Conservation (phyloP, 2,329 filamentous ascomycete genomes). For the Lasiodiplodia theobromae region DNA sequence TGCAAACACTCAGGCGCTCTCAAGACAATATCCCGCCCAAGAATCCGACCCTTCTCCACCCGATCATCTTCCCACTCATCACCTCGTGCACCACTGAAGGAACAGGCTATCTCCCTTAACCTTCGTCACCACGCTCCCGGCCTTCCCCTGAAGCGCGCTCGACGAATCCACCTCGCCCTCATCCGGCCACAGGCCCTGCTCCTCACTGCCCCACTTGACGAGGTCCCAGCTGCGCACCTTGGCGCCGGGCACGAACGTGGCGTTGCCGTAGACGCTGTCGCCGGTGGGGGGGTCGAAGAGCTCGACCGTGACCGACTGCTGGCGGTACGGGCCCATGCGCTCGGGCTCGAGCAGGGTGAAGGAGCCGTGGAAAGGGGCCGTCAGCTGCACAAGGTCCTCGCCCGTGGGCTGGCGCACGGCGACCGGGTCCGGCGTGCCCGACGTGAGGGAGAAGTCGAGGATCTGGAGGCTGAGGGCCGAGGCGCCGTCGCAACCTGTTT, state of each 20-base stretch:
- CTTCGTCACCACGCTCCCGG: neutral
- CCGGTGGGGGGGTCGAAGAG: neutral
- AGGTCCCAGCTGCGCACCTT: neutral
- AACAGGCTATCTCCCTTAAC: neutral
- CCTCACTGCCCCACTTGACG: neutral
- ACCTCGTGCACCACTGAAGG: neutral
- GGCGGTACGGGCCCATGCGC: slow-evolving; percentile 2
- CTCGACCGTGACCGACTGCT: neutral
- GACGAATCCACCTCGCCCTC: neutral
- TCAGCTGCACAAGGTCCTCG: neutral
- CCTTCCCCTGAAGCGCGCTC: neutral
- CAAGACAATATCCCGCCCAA: too few relatives aligned
- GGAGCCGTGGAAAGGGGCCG: slow-evolving; percentile 3
- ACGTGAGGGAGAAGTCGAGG: neutral
- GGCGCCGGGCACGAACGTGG: slow-evolving; percentile 6
- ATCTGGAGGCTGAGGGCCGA: neutral
- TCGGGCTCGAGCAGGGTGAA: neutral
- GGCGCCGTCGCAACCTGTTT: neutral
- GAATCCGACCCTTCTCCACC: too few relatives aligned
- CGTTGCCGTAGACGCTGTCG: neutral
- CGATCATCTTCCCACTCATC: neutral
- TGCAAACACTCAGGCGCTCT: too few relatives aligned
- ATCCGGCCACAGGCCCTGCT: neutral
- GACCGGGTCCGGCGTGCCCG: neutral
- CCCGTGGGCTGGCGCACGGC: neutral